phyloP scores from a whole-genome alignment of 2,329 filamentous ascomycete genomes.

The Aspergillus quadrilineatus region DNA sequence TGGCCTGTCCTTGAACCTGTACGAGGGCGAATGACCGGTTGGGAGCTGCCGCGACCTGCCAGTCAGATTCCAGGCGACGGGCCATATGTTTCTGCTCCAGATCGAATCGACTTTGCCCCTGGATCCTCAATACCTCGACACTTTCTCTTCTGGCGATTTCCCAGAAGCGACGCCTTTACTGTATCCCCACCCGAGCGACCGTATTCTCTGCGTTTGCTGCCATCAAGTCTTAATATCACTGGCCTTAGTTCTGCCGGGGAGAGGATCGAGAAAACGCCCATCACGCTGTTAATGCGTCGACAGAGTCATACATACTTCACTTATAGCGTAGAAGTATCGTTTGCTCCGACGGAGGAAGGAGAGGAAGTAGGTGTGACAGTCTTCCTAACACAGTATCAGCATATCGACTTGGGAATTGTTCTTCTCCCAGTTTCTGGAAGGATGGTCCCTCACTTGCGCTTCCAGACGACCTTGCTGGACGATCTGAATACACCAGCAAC shows the following conservation, averaged over 20 bases:
- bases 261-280: neutral
- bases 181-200: slow-evolving; percentile 46
- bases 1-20: slow-evolving; percentile 45
- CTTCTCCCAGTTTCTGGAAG: neutral
- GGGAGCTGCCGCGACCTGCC: slow-evolving; percentile 5
- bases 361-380: slow-evolving; percentile 22
- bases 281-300: slow-evolving; percentile 13
- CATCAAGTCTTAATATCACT: slow-evolving; percentile 56
- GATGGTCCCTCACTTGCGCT: slow-evolving; percentile 1
- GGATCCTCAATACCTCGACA: slow-evolving; percentile 51
- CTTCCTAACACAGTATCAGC: slow-evolving; percentile 22
- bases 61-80: neutral
- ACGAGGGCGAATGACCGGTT: slow-evolving; percentile 16
- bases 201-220: slow-evolving; percentile 48
- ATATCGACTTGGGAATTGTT: slow-evolving; percentile 22
- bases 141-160: slow-evolving; percentile 59
- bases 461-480: slow-evolving; percentile 9
- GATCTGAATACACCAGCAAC: slow-evolving; percentile 1
- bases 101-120: slow-evolving; percentile 50
- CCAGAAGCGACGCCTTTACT: slow-evolving; percentile 45
- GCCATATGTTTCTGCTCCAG: slow-evolving; percentile 42
- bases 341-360: neutral
- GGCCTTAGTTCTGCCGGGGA: slow-evolving; percentile 31
- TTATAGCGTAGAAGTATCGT: slow-evolving; percentile 18
- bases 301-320: slow-evolving; percentile 23